Conservation (phyloP, 1,284 basidiomycete species). For the Caloboletus firmus region DNA sequence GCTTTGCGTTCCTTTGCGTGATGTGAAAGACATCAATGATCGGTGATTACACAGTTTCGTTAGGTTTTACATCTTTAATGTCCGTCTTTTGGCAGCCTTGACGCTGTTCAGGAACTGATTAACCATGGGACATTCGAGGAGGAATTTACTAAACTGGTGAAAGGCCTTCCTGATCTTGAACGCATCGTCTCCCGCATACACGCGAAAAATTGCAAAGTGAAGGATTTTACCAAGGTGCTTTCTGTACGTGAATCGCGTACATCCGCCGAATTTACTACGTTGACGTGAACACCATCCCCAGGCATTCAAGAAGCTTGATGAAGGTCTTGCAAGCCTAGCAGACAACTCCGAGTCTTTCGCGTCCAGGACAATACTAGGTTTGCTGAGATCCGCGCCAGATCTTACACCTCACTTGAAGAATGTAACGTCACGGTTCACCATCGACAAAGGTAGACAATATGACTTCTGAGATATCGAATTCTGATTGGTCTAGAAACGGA, state of each 20-base stretch:
- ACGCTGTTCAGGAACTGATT: constrained; percentile 90
- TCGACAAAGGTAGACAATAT: constrained; percentile 55
- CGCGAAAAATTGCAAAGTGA: constrained; percentile 83
- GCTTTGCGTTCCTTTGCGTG: constrained; percentile 86
- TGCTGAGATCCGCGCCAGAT: constrained; percentile 83
- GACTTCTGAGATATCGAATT: constrained; percentile 8
- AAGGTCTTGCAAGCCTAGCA: constrained; percentile 63
- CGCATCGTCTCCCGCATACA: constrained; percentile 92
- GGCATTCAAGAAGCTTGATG: constrained; percentile 76
- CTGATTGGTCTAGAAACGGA: constrained; percentile 48
- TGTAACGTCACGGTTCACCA: constrained; percentile 67
- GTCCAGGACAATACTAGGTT: constrained; percentile 70
- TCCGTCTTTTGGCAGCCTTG: constrained; percentile 56
- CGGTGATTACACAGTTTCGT: constrained; percentile 48
- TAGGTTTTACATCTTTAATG: constrained; percentile 11
- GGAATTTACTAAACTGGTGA: constrained; percentile 73
- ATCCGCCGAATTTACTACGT: not conserved
- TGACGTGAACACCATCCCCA: constrained; percentile 33
- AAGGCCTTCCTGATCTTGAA: constrained; percentile 88
- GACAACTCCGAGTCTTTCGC: constrained; percentile 71
- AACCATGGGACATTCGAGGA: constrained; percentile 72
- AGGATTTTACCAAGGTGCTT: constrained; percentile 83
- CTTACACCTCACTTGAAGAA: constrained; percentile 68
- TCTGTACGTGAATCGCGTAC: constrained; percentile 45
- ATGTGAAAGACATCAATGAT: constrained; percentile 82